Conservation (phyloP, 177 flowering plant genomes). For the Telopea speciosissima region DNA sequence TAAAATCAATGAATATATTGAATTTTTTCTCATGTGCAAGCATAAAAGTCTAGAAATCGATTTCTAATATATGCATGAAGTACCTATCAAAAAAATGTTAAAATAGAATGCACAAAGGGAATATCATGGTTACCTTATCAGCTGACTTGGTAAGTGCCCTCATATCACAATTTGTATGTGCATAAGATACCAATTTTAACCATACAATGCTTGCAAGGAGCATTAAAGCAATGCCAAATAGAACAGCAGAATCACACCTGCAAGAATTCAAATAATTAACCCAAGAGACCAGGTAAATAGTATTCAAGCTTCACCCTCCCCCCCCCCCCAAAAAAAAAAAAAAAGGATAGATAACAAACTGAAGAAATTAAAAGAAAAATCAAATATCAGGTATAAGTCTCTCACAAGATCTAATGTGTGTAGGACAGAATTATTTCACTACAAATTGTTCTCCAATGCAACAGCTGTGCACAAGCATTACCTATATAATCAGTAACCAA, state of each 20-base stretch:
- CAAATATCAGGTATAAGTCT: neutral
- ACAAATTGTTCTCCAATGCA: neutral
- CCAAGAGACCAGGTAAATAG: neutral
- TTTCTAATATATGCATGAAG: neutral
- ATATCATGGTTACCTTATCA: constrained; percentile 44
- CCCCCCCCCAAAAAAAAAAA: neutral
- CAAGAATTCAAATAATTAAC: constrained; percentile 11
- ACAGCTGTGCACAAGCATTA: neutral
- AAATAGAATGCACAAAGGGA: neutral
- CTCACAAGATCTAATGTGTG: neutral
- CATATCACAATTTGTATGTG: constrained; percentile 82
- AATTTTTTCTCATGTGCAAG: neutral
- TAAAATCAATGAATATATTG: neutral
- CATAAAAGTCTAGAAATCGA: neutral
- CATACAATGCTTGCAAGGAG: constrained; percentile 67
- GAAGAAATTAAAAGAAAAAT: neutral
- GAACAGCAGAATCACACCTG: constrained; percentile 87
- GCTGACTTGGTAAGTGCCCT: constrained; percentile 45
- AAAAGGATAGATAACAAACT: neutral
- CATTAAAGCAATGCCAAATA: constrained; percentile 75
- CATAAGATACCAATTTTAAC: constrained; percentile 92
- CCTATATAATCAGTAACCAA: neutral
- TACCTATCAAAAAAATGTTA: too few relatives aligned
- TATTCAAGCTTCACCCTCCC: too few relatives aligned
- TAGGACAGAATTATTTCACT: neutral